Conservation (phyloP, 805 yeast species). For the Saccharomycopsis oosterbeekiorum region DNA sequence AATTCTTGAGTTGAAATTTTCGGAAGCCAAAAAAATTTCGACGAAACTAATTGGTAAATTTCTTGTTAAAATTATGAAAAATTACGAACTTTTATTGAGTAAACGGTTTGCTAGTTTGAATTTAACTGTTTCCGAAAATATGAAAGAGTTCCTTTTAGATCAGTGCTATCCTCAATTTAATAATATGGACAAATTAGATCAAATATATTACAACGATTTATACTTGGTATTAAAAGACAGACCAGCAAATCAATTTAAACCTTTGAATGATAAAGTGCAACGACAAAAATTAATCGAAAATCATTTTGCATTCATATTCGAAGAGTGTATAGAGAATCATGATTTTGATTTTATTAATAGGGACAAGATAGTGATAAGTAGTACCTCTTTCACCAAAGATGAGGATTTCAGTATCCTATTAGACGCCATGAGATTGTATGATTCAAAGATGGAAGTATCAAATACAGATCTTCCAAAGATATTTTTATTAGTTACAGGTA, state of each 20-base stretch:
- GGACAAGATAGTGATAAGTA: slow-evolving; percentile 62
- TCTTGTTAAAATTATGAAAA: slow-evolving; percentile 46
- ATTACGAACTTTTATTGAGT: slow-evolving; percentile 58
- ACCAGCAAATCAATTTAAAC: slow-evolving; percentile 57
- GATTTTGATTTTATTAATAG: slow-evolving; percentile 13
- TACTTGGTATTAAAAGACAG: slow-evolving; percentile 73
- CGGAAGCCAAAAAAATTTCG: slow-evolving; percentile 23
- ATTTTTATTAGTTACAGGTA: slow-evolving; percentile 80
- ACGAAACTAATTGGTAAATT: not conserved
- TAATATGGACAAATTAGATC: not conserved
- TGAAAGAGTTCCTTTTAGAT: slow-evolving; percentile 50
- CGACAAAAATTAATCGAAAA: slow-evolving; percentile 29
- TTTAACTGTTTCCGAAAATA: slow-evolving; percentile 67
- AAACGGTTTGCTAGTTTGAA: slow-evolving; percentile 52
- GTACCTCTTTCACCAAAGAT: slow-evolving; percentile 94
- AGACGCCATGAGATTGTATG: slow-evolving; percentile 57
- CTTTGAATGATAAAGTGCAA: slow-evolving; percentile 22
- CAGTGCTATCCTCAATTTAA: not conserved
- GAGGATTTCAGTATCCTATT: slow-evolving; percentile 72
- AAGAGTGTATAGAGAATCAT: slow-evolving; percentile 9
- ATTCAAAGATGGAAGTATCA: slow-evolving; percentile 22
- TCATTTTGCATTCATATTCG: slow-evolving; percentile 28
- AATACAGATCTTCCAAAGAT: slow-evolving; percentile 32
- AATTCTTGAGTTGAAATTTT: slow-evolving; percentile 58
- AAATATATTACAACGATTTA: slow-evolving; percentile 1